A percentile compares a stretch with the other conserved stretches of the same genome.
phyloP scores from a whole-genome alignment of 1,139 yeast genomes.

The Yamadazyma blattariae region DNA sequence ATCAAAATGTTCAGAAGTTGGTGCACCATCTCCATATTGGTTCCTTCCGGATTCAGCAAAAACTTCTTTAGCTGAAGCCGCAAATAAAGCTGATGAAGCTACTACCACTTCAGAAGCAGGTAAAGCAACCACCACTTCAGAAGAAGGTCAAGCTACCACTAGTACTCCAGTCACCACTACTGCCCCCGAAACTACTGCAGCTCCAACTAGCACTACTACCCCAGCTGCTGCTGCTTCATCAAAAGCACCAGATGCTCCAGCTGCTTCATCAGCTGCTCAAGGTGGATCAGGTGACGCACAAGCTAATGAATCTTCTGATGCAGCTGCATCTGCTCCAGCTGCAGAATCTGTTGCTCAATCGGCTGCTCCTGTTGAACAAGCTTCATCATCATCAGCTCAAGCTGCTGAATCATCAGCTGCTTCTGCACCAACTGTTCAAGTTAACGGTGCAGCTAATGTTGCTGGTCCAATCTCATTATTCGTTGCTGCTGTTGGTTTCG shows the following conservation, averaged over 20 bases:
- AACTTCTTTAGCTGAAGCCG: slow-evolving; percentile 23
- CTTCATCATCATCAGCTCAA: slow-evolving; percentile 1
- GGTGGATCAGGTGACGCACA: slow-evolving; percentile 5
- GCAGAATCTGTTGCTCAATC: not conserved
- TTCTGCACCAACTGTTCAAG: slow-evolving; percentile 6
- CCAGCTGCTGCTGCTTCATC: slow-evolving; percentile 8
- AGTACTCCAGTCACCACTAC: slow-evolving; percentile 2
- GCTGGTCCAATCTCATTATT: slow-evolving; percentile 10
- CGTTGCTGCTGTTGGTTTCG: slow-evolving; percentile 15
- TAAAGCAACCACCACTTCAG: slow-evolving; percentile 6
- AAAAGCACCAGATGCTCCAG: slow-evolving; percentile 2
- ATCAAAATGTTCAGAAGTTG: slow-evolving; percentile 41
- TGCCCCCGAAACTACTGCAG: slow-evolving; percentile 3
- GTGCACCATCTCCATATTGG: slow-evolving; percentile 41
- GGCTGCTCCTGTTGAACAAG: slow-evolving; percentile 5
- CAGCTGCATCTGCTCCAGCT: slow-evolving; percentile 5
- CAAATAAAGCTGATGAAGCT: slow-evolving; percentile 7
- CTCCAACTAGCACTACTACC: slow-evolving; percentile 7
- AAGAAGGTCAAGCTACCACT: slow-evolving; percentile 1
- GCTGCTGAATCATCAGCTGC: slow-evolving; percentile 4
- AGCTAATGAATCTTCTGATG: slow-evolving; percentile 3
- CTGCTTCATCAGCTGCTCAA: slow-evolving; percentile 2
- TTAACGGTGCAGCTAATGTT: slow-evolving; percentile 11
- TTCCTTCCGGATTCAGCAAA: slow-evolving; percentile 43
- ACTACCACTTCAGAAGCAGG: slow-evolving; percentile 14